phyloP scores from a whole-genome alignment of 345 rosid genomes.

The Aquilaria yunnanensis region DNA sequence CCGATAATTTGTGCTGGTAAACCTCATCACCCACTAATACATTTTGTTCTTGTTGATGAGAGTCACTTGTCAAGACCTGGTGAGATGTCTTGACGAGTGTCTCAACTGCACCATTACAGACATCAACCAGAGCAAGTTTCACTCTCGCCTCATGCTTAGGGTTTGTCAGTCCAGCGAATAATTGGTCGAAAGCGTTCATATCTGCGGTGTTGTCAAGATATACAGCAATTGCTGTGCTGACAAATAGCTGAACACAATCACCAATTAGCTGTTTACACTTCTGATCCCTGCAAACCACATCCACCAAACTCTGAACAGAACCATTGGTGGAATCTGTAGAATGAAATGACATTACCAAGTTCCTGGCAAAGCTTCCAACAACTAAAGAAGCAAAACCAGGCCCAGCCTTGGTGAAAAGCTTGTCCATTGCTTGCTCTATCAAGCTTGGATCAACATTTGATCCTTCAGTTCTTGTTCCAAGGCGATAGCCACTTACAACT shows the following conservation, averaged over 20 bases:
- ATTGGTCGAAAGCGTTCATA: constrained; percentile 52
- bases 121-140: constrained; percentile 43
- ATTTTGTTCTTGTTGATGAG: neutral
- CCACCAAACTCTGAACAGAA: constrained; percentile 26
- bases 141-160: constrained; percentile 54
- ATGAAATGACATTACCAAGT: constrained; percentile 45
- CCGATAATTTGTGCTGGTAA: constrained; percentile 11
- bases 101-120: constrained; percentile 53
- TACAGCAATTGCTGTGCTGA: constrained; percentile 69
- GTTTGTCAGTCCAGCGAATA: constrained; percentile 67
- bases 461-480: constrained; percentile 15
- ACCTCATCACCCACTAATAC: neutral
- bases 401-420: constrained; percentile 56
- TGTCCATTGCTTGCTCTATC: constrained; percentile 49
- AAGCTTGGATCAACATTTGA: constrained; percentile 28
- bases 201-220: constrained; percentile 72
- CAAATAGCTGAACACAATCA: constrained; percentile 69
- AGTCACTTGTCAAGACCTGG: constrained; percentile 29
- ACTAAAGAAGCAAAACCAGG: constrained; percentile 71
- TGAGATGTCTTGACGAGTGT: constrained; percentile 68
- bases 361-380: constrained; percentile 80
- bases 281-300: constrained; percentile 35
- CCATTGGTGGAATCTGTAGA: constrained; percentile 12
- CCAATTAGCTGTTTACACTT: constrained; percentile 50
- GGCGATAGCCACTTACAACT: constrained; percentile 32